phyloP scores from a whole-genome alignment of 495 filamentous ascomycete genomes.

The Penicillium steckii region DNA sequence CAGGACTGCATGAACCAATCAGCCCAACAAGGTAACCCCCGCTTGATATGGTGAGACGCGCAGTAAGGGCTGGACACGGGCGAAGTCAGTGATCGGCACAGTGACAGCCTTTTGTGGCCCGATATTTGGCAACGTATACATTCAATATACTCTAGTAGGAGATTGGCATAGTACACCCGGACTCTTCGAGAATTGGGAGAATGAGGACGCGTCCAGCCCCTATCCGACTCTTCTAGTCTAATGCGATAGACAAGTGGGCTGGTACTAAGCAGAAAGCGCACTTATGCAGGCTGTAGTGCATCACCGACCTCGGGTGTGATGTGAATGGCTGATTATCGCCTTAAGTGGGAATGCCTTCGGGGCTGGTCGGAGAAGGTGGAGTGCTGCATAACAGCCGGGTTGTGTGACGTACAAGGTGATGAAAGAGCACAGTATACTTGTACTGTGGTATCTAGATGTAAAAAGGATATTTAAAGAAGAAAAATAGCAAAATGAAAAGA shows the following conservation, averaged over 20 bases:
- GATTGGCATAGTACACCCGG: too few species aligned
- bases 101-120: not conserved
- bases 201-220: constrained; percentile 7
- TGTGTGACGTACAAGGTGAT: constrained; percentile 17
- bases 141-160: too few species aligned
- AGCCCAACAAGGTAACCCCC: not conserved
- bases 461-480: not conserved
- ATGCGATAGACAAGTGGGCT: not conserved
- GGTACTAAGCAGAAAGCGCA: not conserved
- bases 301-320: not conserved
- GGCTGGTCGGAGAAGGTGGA: constrained; percentile 23
- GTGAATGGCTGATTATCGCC: constrained; percentile 11
- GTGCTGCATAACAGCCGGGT: constrained; percentile 1
- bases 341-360: constrained; percentile 21
- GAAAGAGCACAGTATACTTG: too few species aligned
- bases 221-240: not conserved
- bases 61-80: constrained; percentile 1
- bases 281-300: constrained; percentile 5
- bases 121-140: constrained; percentile 2
- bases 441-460: not conserved
- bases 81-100: constrained; percentile 1
- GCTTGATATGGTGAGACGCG: not conserved
- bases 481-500: not conserved
- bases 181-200: not conserved
- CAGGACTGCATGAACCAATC: not conserved